These are phyloP conservation scores for Rubia balearica DNA, from an alignment of 305 asterid species.

Conservation along the genomic window DNA sequence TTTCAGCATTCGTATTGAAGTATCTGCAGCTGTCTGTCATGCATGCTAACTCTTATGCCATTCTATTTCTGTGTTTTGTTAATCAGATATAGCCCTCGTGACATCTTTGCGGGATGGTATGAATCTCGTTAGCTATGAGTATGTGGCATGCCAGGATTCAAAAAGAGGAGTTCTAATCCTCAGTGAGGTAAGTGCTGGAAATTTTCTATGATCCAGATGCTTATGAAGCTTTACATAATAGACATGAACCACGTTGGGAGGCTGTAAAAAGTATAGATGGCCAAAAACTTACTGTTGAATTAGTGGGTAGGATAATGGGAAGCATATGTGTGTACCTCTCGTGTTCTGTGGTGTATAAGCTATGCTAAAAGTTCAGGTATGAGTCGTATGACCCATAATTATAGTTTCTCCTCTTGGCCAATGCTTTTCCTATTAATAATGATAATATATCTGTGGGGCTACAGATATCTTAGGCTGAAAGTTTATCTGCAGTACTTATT, in stretches of 20 bases:
- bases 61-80: slow-evolving; percentile 20
- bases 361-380: not conserved
- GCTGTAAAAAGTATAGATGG: not conserved
- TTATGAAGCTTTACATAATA: not conserved
- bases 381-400: not conserved
- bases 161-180: slow-evolving; percentile 90
- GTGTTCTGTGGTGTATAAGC: not conserved
- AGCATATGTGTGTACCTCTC: not conserved
- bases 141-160: slow-evolving; percentile 86
- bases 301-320: not conserved
- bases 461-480: not conserved
- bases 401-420: not conserved
- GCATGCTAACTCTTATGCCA: slow-evolving; percentile 22
- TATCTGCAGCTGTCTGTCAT: slow-evolving; percentile 14
- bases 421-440: not conserved
- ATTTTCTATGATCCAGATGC: not conserved
- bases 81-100: slow-evolving; percentile 83
- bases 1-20: not conserved
- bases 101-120: slow-evolving; percentile 96
- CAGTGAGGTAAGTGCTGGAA: slow-evolving; percentile 55
- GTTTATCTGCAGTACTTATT: not conserved
- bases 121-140: slow-evolving; percentile 98
- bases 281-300: not conserved
- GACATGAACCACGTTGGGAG: not conserved
- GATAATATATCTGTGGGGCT: not conserved